phyloP scores from a whole-genome alignment of 805 yeast genomes.

The Scheffersomyces coipomensis region DNA sequence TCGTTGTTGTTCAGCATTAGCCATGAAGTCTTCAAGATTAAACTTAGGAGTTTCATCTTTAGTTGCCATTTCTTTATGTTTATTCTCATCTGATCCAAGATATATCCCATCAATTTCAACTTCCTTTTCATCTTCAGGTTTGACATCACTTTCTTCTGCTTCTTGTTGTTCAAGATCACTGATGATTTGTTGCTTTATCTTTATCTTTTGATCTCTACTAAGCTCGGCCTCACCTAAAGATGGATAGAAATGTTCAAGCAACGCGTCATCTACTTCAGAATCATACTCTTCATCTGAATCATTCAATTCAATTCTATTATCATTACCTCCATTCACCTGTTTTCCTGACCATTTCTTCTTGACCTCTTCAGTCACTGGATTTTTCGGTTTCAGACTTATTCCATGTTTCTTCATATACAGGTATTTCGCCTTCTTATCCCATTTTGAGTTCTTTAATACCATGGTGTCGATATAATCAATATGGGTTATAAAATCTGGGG shows the following conservation, averaged over 20 bases:
- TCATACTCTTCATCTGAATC: conserved; percentile 40
- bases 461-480: conserved; percentile 16
- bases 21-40: conserved; percentile 20
- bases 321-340: conserved; percentile 7
- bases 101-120: conserved; percentile 36
- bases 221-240: conserved; percentile 31
- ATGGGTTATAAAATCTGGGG: too few relatives aligned
- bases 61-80: conserved; percentile 1
- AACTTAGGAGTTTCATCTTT: conserved; percentile 9
- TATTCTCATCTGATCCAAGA: conserved; percentile 24
- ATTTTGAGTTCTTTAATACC: conserved; percentile 43
- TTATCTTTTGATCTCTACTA: conserved; percentile 31
- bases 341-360: conserved; percentile 37
- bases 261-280: conserved; percentile 38
- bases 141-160: conserved; percentile 8
- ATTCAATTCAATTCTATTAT: conserved; percentile 16
- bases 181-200: conserved; percentile 34
- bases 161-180: conserved; percentile 18
- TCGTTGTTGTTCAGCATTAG: conserved; percentile 11
- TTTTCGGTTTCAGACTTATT: conserved; percentile 13
- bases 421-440: conserved; percentile 43
- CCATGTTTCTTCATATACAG: conserved; percentile 42
- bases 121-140: conserved; percentile 5
- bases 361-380: conserved; percentile 12
- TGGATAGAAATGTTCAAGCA: conserved; percentile 40